These are phyloP conservation scores for Hypoxylon intermedium DNA, from an alignment of 495 filamentous ascomycete species.

Conservation along the genomic window DNA sequence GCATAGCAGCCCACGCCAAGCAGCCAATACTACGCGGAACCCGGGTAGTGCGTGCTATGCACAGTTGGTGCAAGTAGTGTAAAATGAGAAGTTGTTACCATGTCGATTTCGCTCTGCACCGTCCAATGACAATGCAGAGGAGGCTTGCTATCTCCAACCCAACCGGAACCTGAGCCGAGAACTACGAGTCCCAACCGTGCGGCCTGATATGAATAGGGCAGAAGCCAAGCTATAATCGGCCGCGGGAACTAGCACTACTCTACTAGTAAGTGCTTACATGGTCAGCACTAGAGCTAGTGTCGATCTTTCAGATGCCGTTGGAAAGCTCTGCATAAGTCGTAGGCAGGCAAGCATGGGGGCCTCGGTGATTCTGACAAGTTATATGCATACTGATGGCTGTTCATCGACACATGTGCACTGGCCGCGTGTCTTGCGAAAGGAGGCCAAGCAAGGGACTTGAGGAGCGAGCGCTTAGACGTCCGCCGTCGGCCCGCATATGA, in stretches of 20 bases:
- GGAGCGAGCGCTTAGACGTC: conserved; percentile 14
- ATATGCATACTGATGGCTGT: too few species aligned
- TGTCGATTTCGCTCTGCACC: background rate
- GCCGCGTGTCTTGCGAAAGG: background rate
- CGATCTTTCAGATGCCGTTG: conserved; percentile 5
- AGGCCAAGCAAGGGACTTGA: background rate
- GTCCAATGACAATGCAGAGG: background rate
- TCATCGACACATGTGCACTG: background rate
- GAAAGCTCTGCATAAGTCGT: conserved; percentile 8
- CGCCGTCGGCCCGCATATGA: conserved; percentile 7
- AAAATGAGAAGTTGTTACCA: too few species aligned
- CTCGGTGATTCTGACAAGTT: too few species aligned
- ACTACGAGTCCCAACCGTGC: background rate
- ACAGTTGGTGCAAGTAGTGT: too few species aligned
- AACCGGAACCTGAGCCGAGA: conserved; percentile 17
- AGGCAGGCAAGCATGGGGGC: conserved; percentile 4
- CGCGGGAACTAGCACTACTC: conserved; percentile 21
- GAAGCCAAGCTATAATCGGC: conserved; percentile 3
- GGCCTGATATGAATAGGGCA: conserved; percentile 11
- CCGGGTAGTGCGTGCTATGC: too few species aligned
- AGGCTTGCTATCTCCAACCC: background rate
- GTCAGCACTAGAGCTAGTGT: background rate
- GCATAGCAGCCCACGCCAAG: too few species aligned
- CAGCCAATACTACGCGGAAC: too few species aligned
- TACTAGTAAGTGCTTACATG: conserved; percentile 11